Evolutionary conservation across 2,329 filamentous ascomycete species (phyloP).

Genomic region (Verruconis gallopava): DNA sequence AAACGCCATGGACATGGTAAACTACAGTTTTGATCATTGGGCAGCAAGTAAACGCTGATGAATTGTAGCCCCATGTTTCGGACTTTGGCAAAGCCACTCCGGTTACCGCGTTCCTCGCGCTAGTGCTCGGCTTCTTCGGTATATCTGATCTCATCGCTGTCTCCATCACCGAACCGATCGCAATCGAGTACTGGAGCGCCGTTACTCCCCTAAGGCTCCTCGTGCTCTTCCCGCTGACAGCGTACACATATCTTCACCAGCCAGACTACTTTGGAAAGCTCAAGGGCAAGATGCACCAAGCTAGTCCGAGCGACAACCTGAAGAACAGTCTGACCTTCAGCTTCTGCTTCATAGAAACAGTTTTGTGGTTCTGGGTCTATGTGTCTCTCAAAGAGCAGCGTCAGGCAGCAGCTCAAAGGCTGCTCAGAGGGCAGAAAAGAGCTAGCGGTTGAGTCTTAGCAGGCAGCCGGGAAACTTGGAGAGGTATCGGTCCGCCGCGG

Average conservation of each 20-base stretch:
- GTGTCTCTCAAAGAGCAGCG: conserved; percentile 25
- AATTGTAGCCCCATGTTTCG: conserved; percentile 46
- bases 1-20: conserved; percentile 70
- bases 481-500: too few relatives aligned
- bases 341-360: conserved; percentile 71
- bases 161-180: conserved; percentile 29
- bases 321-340: conserved; percentile 79
- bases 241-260: conserved; percentile 53
- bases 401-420: conserved; percentile 17
- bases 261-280: conserved; percentile 34
- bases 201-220: conserved; percentile 51
- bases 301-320: conserved; percentile 43
- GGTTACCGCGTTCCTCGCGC: conserved; percentile 51
- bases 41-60: conserved; percentile 10
- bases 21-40: conserved; percentile 6
- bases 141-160: conserved; percentile 34
- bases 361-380: conserved; percentile 71
- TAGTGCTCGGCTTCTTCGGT: conserved; percentile 53
- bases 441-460: too few relatives aligned
- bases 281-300: conserved; percentile 15
- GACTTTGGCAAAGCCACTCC: conserved; percentile 57
- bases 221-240: conserved; percentile 47
- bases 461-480: too few relatives aligned
- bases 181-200: conserved; percentile 34
- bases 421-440: conserved; percentile 23